Evolutionary conservation across 2,329 filamentous ascomycete genomes (phyloP).

Genomic region (Fusarium sp.): DNA sequence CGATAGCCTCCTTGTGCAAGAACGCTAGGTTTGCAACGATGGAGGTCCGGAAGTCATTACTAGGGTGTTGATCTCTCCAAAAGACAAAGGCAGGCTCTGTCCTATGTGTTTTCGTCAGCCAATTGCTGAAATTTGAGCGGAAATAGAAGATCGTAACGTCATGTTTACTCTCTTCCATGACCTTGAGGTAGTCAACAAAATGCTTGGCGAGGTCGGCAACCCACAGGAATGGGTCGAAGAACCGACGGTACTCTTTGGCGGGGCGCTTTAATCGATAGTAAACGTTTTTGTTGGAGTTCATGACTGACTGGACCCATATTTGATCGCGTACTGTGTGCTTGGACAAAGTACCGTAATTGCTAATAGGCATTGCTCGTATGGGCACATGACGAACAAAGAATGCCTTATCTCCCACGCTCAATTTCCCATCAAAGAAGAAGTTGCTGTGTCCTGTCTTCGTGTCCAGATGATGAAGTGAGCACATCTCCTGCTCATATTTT

Average conservation of each 20-base stretch:
- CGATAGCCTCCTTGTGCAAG: constrained; percentile 72
- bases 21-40: constrained; percentile 71
- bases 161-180: constrained; percentile 46
- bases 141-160: constrained; percentile 69
- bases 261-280: constrained; percentile 75
- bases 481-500: constrained; percentile 61
- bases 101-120: constrained; percentile 63
- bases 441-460: constrained; percentile 49
- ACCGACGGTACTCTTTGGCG: constrained; percentile 70
- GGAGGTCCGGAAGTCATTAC: constrained; percentile 71
- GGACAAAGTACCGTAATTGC: constrained; percentile 68
- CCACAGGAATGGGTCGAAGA: constrained; percentile 75
- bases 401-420: constrained; percentile 58
- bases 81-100: constrained; percentile 55
- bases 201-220: constrained; percentile 78
- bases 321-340: constrained; percentile 61
- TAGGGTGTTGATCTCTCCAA: constrained; percentile 66
- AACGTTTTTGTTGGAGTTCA: constrained; percentile 57
- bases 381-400: constrained; percentile 67
- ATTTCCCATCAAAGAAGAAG: constrained; percentile 70
- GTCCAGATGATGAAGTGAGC: constrained; percentile 65
- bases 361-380: constrained; percentile 72
- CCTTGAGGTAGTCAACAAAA: constrained; percentile 73
- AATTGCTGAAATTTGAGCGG: constrained; percentile 65
- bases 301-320: constrained; percentile 73